Conservation (phyloP, 345 rosid species). For the Moricandia moricandioides region DNA sequence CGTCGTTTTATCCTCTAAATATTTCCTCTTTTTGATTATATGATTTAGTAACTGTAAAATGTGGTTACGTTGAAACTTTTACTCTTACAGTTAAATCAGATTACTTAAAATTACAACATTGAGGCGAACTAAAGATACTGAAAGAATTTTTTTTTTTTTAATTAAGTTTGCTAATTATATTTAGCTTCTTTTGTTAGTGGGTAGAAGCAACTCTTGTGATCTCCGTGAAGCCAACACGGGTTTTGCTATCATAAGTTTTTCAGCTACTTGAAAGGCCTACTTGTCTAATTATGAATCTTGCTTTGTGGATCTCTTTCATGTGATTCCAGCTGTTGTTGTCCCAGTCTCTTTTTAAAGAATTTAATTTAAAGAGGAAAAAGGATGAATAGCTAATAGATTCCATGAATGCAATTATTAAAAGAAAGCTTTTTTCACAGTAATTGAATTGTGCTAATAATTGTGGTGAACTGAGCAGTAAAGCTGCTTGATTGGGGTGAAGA, state of each 20-base stretch:
- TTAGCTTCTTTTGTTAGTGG: slow-evolving; percentile 25
- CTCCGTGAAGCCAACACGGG: slow-evolving; percentile 60
- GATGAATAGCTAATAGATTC: slow-evolving; percentile 6
- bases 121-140: too few relatives aligned
- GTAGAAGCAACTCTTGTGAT: slow-evolving; percentile 43
- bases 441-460: slow-evolving; percentile 1
- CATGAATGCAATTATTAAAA: not conserved
- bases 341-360: slow-evolving; percentile 16
- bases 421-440: slow-evolving; percentile 14
- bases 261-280: slow-evolving; percentile 34
- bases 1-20: not conserved
- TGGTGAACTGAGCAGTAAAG: slow-evolving; percentile 57
- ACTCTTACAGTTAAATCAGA: not conserved
- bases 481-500: slow-evolving; percentile 99
- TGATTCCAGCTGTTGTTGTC: slow-evolving; percentile 49
- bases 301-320: slow-evolving; percentile 52
- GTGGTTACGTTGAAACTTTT: not conserved
- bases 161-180: not conserved
- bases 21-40: not conserved
- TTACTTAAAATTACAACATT: not conserved
- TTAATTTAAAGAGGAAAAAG: slow-evolving; percentile 4
- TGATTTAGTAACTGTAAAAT: not conserved
- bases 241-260: slow-evolving; percentile 43
- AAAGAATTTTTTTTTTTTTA: too few relatives aligned
- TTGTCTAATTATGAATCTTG: slow-evolving; percentile 41